phyloP scores from a whole-genome alignment of 2,329 filamentous ascomycete genomes.

The Verticillium albo-atrum region DNA sequence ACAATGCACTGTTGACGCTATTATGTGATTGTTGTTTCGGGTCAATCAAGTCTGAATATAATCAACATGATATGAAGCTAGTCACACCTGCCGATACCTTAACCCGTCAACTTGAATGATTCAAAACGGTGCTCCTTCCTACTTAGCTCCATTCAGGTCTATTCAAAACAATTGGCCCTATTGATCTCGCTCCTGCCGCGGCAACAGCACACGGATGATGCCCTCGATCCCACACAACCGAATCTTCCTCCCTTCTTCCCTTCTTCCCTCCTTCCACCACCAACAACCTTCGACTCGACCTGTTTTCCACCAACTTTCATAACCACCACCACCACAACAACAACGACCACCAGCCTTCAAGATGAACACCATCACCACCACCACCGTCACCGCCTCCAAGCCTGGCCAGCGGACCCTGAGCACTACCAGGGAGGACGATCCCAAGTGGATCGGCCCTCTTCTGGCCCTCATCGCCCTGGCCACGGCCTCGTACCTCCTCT shows the following conservation, averaged over 20 bases:
- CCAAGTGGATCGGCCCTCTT: neutral
- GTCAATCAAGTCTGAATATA: too few species aligned
- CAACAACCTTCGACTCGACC: neutral
- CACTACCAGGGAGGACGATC: neutral
- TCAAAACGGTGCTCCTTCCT: too few species aligned
- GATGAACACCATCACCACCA: neutral
- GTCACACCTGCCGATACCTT: too few species aligned
- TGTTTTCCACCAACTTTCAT: neutral
- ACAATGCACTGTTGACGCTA: too few species aligned
- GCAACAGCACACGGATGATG: too few species aligned
- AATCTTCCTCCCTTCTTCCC: neutral
- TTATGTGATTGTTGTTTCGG: too few species aligned
- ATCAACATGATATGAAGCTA: too few species aligned
- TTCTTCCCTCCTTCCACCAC: neutral
- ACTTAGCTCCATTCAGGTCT: too few species aligned
- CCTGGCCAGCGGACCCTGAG: neutral
- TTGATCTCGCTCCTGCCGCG: too few species aligned
- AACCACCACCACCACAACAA: neutral
- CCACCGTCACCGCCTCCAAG: neutral
- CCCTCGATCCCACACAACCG: too few species aligned
- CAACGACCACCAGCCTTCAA: neutral
- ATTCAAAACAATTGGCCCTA: too few species aligned
- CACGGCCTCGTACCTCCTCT: neutral
- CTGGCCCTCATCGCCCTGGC: neutral
- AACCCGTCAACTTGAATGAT: too few species aligned